Evolutionary conservation across 441 rosid genomes (phyloP), one percentile per base, ranked within the genome.

Genomic region (Mallotus repandus): DNA sequence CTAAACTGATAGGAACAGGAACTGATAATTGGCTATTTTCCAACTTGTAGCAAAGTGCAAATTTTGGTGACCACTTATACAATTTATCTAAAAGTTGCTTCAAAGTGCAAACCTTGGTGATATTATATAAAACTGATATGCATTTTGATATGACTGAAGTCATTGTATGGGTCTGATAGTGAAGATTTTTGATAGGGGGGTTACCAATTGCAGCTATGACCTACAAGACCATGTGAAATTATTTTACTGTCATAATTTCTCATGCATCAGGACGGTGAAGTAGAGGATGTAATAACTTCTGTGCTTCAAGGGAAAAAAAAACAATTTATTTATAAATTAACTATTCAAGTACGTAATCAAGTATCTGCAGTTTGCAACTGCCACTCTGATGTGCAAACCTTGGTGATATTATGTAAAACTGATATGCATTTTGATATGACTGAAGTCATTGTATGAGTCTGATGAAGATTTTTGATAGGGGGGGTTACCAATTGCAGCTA

Each of bases 101-200:
- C 22, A n/a, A 35, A 58, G 8, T 61, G 67, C 53, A 57, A 21
- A 63, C 50, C 9, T 63, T 52, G 52, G 29, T 15, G 46, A 41
- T 59, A 50, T 15, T 21, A 49, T 61, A 25, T 35, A 18, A 35
- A 55, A 59, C 61, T 19, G 15, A 6, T 14, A 15, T 7, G 22
- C 14, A 38, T 59, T 55, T 70, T 70, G 22, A 69, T 69, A 19
- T 75, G 35, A 54, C 55, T 69, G 68, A 62, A 21, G n/a, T 11
- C 29, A 10, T 38, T 29, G 12, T 50, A 35, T 35, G 13, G 56
- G 41, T 38, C 19, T 21, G 2, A 35, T 32, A 12, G 15, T 61
- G 74, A 19, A 49, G 41, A 38, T 19, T 50, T n/a, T 13, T 52
- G 14, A 9, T 14, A 18, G 50, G 4, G 22, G 38, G 59, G n/a